Percentiles rank a stretch among this genome's conserved stretches.
These are phyloP conservation scores for Cenchrus americanus DNA, from an alignment of 176 grass and related monocot species.

Conservation along the genomic window DNA sequence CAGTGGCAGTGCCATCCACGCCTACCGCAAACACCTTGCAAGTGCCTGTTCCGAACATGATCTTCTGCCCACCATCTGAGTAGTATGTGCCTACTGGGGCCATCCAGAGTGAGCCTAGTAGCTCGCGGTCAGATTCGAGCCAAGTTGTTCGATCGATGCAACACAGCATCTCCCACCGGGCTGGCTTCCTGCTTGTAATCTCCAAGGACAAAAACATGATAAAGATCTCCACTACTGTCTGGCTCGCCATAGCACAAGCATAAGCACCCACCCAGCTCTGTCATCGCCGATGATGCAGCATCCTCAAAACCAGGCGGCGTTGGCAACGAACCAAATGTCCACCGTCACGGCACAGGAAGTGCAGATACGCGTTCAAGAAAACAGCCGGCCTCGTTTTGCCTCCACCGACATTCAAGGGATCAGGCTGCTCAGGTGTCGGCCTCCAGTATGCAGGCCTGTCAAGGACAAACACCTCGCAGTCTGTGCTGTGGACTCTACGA, in stretches of 20 bases:
- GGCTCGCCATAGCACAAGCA: constrained; percentile 31
- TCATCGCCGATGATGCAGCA: background rate
- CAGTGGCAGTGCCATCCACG: background rate
- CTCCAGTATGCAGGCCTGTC: constrained; percentile 27
- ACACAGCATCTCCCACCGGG: constrained; percentile 25
- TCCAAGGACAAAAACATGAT: constrained; percentile 22
- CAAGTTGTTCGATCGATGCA: constrained; percentile 22
- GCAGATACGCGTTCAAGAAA: constrained; percentile 32
- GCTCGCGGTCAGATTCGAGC: background rate
- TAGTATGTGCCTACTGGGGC: background rate
- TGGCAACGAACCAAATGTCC: constrained; percentile 35
- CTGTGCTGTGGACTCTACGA: background rate
- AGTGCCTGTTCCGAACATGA: constrained; percentile 35
- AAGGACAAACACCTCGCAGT: constrained; percentile 35
- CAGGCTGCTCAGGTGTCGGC: background rate
- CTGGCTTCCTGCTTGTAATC: constrained; percentile 23
- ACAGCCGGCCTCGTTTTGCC: constrained; percentile 18
- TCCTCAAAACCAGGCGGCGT: background rate
- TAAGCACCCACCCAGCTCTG: constrained; percentile 29
- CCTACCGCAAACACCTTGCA: constrained; percentile 24
- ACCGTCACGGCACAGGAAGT: constrained; percentile 16
- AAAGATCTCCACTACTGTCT: background rate
- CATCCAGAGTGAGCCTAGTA: background rate
- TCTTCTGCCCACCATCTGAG: constrained; percentile 24
- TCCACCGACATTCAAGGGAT: constrained; percentile 7